These are phyloP conservation scores for Spathaspora arborariae DNA, from an alignment of 805 yeast genomes.

Conservation along the genomic window DNA sequence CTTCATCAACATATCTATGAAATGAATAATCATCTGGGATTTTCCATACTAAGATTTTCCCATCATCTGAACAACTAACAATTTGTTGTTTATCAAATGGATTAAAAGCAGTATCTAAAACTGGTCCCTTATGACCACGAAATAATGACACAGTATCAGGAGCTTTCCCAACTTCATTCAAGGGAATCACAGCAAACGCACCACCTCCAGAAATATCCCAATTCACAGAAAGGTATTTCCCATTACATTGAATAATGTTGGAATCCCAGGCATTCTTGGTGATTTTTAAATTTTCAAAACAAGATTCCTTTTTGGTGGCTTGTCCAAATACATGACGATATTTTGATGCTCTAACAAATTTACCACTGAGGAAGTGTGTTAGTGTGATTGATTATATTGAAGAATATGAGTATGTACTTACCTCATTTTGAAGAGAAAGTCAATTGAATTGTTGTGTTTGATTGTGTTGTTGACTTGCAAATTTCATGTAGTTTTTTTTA, in stretches of 20 bases:
- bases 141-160: conserved; percentile 92
- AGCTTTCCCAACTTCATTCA: conserved; percentile 81
- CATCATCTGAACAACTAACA: conserved; percentile 78
- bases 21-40: conserved; percentile 81
- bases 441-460: neutral
- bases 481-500: neutral
- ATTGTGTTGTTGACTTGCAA: neutral
- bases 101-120: conserved; percentile 91
- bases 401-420: neutral
- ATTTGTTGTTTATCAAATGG: conserved; percentile 78
- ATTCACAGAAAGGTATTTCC: conserved; percentile 79
- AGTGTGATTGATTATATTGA: neutral
- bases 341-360: conserved; percentile 94
- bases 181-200: conserved; percentile 91
- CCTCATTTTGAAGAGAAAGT: neutral
- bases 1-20: conserved; percentile 48
- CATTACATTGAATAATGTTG: conserved; percentile 81
- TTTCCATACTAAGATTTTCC: conserved; percentile 79
- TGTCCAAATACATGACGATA: conserved; percentile 96
- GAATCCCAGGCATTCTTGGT: conserved; percentile 97
- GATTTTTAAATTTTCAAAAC: conserved; percentile 70
- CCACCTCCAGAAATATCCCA: conserved; percentile 98
- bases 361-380: conserved; percentile 47
- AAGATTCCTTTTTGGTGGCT: conserved; percentile 62
- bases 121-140: conserved; percentile 94